Evolutionary conservation across 495 filamentous ascomycete species (phyloP).

Genomic region (Aspergillus steynii): DNA sequence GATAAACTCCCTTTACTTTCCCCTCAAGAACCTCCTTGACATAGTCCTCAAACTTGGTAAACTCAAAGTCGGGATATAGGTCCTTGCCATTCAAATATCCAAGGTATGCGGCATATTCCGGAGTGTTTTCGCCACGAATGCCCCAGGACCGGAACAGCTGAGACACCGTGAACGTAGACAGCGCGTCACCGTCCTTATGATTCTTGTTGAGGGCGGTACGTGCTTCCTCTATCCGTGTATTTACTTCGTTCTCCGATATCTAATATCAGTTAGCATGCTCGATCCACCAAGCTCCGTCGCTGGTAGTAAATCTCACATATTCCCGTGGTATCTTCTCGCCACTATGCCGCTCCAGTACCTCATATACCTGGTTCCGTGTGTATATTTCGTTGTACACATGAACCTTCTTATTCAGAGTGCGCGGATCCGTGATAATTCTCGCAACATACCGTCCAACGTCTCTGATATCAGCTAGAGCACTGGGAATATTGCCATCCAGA

Average conservation of each 20-base stretch:
- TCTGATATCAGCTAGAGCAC: slow-evolving; percentile 32
- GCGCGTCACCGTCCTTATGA: no score
- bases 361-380: slow-evolving; percentile 32
- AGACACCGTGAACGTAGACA: background rate
- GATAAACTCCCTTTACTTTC: background rate
- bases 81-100: slow-evolving; percentile 43
- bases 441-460: slow-evolving; percentile 46
- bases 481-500: slow-evolving; percentile 29
- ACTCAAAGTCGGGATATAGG: slow-evolving; percentile 39
- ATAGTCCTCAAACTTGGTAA: slow-evolving; percentile 17
- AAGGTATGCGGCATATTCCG: slow-evolving; percentile 42
- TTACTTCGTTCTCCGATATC: background rate
- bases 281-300: no score
- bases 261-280: no score
- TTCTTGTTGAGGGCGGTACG: no score
- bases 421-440: slow-evolving; percentile 37
- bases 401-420: slow-evolving; percentile 45
- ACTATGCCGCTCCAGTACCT: slow-evolving; percentile 30
- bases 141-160: slow-evolving; percentile 33
- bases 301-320: slow-evolving; percentile 23
- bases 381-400: slow-evolving; percentile 34
- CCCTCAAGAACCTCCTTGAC: slow-evolving; percentile 4
- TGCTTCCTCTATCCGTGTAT: background rate
- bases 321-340: slow-evolving; percentile 33
- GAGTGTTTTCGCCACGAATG: slow-evolving; percentile 43